These are phyloP conservation scores for Aurantiochytrium sp. DNA, from an alignment of 108 stramenopile species.

Conservation along the genomic window DNA sequence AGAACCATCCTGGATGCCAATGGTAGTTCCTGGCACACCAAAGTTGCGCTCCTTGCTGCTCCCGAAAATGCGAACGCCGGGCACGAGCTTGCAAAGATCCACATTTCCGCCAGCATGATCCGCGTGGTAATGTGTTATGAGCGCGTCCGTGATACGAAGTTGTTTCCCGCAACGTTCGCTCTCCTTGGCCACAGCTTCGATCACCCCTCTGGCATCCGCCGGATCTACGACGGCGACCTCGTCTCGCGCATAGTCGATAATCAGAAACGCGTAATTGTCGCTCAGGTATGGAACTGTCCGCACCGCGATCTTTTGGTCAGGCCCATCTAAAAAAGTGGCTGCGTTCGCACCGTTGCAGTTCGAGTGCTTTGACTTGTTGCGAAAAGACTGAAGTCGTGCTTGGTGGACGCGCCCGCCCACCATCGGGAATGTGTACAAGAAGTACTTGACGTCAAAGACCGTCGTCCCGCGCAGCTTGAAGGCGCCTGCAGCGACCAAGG, in stretches of 20 bases:
- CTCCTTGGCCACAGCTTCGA: not conserved
- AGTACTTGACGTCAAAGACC: too few relatives aligned
- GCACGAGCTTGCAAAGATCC: not conserved
- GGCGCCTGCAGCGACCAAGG: too few relatives aligned
- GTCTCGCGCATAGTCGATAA: constrained; percentile 24
- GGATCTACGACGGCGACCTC: constrained; percentile 30
- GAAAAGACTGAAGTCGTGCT: too few relatives aligned
- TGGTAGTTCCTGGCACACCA: not conserved
- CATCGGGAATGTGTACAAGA: too few relatives aligned
- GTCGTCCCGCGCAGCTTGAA: too few relatives aligned
- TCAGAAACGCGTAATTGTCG: constrained; percentile 33
- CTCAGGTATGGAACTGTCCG: constrained; percentile 18
- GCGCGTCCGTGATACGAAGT: not conserved
- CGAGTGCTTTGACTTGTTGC: too few relatives aligned
- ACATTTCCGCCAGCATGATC: not conserved
- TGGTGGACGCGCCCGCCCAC: too few relatives aligned
- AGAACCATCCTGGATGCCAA: not conserved
- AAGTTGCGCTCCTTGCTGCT: not conserved
- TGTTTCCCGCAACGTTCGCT: not conserved
- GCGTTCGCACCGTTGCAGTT: too few relatives aligned
- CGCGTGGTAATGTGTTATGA: not conserved
- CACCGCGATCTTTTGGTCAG: not conserved
- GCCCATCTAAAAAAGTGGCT: too few relatives aligned
- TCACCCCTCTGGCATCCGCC: constrained; percentile 12
- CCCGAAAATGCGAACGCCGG: not conserved